Evolutionary conservation across 2,329 filamentous ascomycete genomes (phyloP).

Genomic region (Botryotinia calthae): DNA sequence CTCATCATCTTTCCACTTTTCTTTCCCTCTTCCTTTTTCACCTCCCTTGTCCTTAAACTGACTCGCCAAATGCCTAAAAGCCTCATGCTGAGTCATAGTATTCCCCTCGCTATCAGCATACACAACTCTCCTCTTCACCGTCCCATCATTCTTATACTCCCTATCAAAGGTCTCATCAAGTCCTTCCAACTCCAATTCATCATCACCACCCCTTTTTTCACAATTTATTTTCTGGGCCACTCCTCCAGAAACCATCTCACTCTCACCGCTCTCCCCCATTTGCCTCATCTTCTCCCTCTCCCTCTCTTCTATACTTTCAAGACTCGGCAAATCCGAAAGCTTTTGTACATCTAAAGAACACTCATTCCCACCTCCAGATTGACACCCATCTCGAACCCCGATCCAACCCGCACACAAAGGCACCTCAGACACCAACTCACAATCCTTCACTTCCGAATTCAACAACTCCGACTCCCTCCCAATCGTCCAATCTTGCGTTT

Average conservation of each 20-base stretch:
- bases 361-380: neutral
- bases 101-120: neutral
- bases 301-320: neutral
- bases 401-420: neutral
- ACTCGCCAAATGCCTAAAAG: neutral
- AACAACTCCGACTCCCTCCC: fast-evolving
- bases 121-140: too few relatives aligned
- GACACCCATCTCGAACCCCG: neutral
- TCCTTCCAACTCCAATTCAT: neutral
- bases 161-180: neutral
- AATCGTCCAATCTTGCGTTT: neutral
- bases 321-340: neutral
- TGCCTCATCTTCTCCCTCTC: neutral
- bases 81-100: neutral
- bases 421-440: neutral
- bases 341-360: neutral
- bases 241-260: too few relatives aligned
- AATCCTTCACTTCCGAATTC: neutral
- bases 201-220: neutral
- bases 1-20: neutral
- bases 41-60: neutral
- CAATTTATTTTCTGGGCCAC: neutral
- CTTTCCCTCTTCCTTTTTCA: neutral
- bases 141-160: neutral
- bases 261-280: too few relatives aligned